Conservation (phyloP, 1,284 basidiomycete genomes). For the Termitomyces sp. region DNA sequence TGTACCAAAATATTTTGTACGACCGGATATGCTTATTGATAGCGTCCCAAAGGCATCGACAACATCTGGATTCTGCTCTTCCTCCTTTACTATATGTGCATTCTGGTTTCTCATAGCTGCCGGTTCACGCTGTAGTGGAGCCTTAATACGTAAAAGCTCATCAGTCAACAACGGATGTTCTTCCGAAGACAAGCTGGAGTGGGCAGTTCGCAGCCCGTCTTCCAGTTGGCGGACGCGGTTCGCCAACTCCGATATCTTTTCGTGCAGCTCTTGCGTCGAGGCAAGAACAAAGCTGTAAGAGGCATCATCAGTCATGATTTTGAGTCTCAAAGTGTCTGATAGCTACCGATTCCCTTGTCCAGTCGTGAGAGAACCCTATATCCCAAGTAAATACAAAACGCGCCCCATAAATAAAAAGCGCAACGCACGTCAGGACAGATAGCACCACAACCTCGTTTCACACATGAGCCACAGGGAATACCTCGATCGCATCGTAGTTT, state of each 20-base stretch:
- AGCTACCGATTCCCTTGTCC: conserved; percentile 72
- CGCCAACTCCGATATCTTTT: conserved; percentile 72
- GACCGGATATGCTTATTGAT: conserved; percentile 62
- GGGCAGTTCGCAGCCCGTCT: conserved; percentile 58
- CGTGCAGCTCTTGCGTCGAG: conserved; percentile 76
- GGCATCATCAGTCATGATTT: conserved; percentile 5
- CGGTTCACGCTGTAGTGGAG: conserved; percentile 62
- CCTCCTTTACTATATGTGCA: conserved; percentile 39
- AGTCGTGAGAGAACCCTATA: conserved; percentile 66
- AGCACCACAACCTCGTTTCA: conserved; percentile 67
- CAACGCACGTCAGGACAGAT: conserved; percentile 54
- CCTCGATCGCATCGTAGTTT: conserved; percentile 73
- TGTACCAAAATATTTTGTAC: conserved; percentile 69
- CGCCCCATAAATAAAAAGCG: background rate
- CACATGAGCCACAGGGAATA: conserved; percentile 61
- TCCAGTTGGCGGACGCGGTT: conserved; percentile 75
- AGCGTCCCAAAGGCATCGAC: conserved; percentile 75
- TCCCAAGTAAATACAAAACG: conserved; percentile 1
- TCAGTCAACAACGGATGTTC: conserved; percentile 63
- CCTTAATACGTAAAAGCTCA: conserved; percentile 66
- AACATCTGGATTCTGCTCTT: conserved; percentile 62
- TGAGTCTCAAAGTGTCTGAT: conserved; percentile 4
- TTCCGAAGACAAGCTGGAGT: conserved; percentile 55
- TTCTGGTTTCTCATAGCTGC: conserved; percentile 26
- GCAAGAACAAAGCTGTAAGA: conserved; percentile 67